Conservation (phyloP, 2,329 filamentous ascomycete species). For the Calonectria pseudoreteaudii region DNA sequence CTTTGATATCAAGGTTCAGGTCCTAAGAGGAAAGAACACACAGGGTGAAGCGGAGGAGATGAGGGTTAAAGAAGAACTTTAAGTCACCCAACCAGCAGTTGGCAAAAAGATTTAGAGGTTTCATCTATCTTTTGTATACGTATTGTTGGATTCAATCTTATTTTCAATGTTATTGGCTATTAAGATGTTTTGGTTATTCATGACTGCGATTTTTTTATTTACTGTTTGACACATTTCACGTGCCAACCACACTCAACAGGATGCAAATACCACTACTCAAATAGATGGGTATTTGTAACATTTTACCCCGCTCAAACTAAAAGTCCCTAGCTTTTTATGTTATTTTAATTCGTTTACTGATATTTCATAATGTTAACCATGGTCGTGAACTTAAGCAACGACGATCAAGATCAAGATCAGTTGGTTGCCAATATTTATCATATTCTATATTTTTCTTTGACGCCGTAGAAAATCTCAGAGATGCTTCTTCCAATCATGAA, state of each 20-base stretch:
- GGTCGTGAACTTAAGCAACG: neutral
- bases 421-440: neutral
- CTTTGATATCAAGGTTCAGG: slow-evolving; percentile 51
- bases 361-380: neutral
- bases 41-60: slow-evolving; percentile 22
- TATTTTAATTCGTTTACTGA: neutral
- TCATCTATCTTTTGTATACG: neutral
- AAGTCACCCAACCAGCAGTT: neutral
- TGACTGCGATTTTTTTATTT: neutral
- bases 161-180: neutral
- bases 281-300: neutral
- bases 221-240: neutral
- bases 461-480: neutral
- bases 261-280: neutral
- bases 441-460: neutral
- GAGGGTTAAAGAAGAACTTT: slow-evolving; percentile 43
- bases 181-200: neutral
- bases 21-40: slow-evolving; percentile 44
- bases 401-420: neutral
- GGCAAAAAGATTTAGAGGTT: neutral
- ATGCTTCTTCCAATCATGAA: neutral
- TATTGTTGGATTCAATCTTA: neutral
- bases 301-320: neutral
- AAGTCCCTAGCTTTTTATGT: neutral
- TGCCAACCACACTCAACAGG: neutral